phyloP scores from a whole-genome alignment of 176 grass and related monocot species.

The Tillandsia fasciculata region DNA sequence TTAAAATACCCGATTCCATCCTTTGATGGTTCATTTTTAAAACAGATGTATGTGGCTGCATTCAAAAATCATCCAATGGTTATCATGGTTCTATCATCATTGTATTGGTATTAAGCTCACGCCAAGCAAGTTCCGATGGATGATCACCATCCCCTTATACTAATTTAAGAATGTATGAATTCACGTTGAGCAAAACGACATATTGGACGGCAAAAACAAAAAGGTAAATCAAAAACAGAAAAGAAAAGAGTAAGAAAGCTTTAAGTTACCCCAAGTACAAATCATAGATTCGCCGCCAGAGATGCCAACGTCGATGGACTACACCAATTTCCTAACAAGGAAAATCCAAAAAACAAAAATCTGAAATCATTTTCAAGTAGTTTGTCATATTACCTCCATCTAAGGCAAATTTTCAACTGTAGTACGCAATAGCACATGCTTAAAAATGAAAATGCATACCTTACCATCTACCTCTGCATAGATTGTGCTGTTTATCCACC shows the following conservation, averaged over 20 bases:
- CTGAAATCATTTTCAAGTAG: slow-evolving; percentile 6
- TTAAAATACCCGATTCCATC: too few species aligned
- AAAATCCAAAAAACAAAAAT: slow-evolving; percentile 18
- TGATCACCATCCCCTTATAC: not conserved
- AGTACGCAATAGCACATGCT: not conserved
- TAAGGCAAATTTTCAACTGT: not conserved
- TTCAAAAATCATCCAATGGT: too few species aligned
- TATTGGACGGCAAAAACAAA: slow-evolving; percentile 8
- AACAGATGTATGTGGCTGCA: too few species aligned
- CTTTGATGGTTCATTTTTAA: too few species aligned
- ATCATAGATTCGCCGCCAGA: slow-evolving; percentile 97
- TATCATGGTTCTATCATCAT: not conserved
- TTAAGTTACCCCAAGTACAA: slow-evolving; percentile 85
- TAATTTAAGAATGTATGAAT: too few species aligned
- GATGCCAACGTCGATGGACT: slow-evolving; percentile 94
- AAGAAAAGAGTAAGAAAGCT: slow-evolving; percentile 12
- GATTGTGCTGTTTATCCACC: slow-evolving; percentile 95
- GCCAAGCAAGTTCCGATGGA: not conserved
- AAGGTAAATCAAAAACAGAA: slow-evolving; percentile 12
- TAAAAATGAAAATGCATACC: slow-evolving; percentile 34
- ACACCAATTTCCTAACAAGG: slow-evolving; percentile 73
- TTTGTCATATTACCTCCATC: not conserved
- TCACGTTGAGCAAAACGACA: too few species aligned
- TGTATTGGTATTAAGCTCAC: not conserved
- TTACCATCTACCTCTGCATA: slow-evolving; percentile 90